Percentiles rank a stretch among this genome's conserved stretches.
These are phyloP conservation scores for Linum usitatissimum DNA, from an alignment of 345 rosid species.

Conservation along the genomic window DNA sequence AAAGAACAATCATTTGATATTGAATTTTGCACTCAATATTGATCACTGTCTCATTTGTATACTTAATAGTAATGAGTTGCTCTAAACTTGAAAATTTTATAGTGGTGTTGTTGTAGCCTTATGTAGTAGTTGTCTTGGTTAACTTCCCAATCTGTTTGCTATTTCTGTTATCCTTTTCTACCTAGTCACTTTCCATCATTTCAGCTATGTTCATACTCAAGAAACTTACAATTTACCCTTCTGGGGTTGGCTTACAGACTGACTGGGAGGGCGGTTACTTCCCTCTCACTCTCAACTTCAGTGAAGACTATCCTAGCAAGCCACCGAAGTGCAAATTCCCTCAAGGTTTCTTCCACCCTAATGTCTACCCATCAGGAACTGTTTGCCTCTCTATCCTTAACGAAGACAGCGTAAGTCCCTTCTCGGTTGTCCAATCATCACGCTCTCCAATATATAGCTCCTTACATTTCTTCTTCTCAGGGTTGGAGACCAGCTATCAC, in stretches of 20 bases:
- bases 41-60: no score
- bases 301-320: conserved; percentile 26
- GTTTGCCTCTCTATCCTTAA: conserved; percentile 26
- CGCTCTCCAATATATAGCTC: no score
- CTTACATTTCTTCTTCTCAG: conserved; percentile 17
- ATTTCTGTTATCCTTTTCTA: not conserved
- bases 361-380: conserved; percentile 26
- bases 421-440: no score
- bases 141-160: not conserved
- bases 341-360: conserved; percentile 26
- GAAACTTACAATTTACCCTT: not conserved
- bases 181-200: not conserved
- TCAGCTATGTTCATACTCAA: not conserved
- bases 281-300: conserved; percentile 22
- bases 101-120: no score
- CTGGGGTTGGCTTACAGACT: conserved; percentile 13
- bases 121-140: not conserved
- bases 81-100: no score
- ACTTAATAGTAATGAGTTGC: no score
- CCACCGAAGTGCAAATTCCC: conserved; percentile 25
- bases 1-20: no score
- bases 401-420: conserved; percentile 20
- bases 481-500: conserved; percentile 96
- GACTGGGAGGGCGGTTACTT: conserved; percentile 27
- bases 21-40: no score